Percentiles rank a stretch among this genome's conserved stretches.
Conservation (phyloP, 2,329 filamentous ascomycete genomes). For the Sporothrix dimorphospora region DNA sequence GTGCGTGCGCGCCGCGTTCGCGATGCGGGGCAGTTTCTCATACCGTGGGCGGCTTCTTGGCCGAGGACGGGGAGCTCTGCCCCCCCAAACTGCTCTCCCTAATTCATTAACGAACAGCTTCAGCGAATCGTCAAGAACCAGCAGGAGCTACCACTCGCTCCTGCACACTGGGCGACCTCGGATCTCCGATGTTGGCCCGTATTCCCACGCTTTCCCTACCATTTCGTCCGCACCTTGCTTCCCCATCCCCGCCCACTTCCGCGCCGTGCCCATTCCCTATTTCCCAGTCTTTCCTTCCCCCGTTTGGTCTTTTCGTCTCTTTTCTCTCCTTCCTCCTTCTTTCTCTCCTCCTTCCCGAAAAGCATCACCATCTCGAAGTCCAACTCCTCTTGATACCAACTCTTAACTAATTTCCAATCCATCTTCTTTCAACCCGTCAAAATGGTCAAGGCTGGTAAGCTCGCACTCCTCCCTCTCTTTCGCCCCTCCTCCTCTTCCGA, state of each 20-base stretch:
- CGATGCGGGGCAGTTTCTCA: slow-evolving; percentile 30
- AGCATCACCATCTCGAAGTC: slow-evolving; percentile 7
- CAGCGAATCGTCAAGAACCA: background rate
- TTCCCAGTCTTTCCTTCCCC: slow-evolving; percentile 15
- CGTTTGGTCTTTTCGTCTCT: background rate
- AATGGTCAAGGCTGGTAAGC: slow-evolving; percentile 98
- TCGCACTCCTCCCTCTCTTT: slow-evolving; percentile 12
- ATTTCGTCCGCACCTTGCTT: slow-evolving; percentile 10
- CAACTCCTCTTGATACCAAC: background rate
- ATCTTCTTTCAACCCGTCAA: slow-evolving; percentile 58
- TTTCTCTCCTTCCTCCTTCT: slow-evolving; percentile 5
- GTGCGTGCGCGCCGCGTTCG: slow-evolving; percentile 23
- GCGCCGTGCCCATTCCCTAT: slow-evolving; percentile 14
- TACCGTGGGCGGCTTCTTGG: background rate
- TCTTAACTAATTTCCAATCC: background rate
- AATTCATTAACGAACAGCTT: background rate
- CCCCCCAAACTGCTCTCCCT: background rate
- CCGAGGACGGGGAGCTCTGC: background rate
- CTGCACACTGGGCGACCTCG: slow-evolving; percentile 24
- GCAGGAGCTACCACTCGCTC: background rate
- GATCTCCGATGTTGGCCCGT: slow-evolving; percentile 33
- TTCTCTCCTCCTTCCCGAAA: background rate
- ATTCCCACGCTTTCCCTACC: background rate
- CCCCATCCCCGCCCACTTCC: slow-evolving; percentile 27
- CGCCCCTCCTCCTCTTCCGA: slow-evolving; percentile 1